These are phyloP conservation scores for Penicillium sp. DNA, from an alignment of 2,329 filamentous ascomycete species.

Conservation along the genomic window DNA sequence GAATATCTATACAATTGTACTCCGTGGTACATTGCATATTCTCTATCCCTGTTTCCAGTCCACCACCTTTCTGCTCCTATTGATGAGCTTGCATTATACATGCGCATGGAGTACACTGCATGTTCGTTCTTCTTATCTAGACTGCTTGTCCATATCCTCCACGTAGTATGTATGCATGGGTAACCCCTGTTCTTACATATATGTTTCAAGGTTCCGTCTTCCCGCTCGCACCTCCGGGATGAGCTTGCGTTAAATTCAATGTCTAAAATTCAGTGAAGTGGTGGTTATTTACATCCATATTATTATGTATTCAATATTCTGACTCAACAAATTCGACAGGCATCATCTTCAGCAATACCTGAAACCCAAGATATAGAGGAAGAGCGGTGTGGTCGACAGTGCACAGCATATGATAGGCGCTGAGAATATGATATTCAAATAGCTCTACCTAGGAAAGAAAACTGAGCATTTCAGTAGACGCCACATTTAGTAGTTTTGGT, in stretches of 20 bases:
- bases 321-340: neutral
- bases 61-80: neutral
- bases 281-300: neutral
- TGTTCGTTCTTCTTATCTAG: neutral
- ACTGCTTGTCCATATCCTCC: neutral
- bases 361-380: neutral
- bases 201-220: neutral
- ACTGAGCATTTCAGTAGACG: neutral
- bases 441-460: neutral
- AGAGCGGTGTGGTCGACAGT: no score
- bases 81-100: neutral
- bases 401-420: no score
- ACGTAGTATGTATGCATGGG: neutral
- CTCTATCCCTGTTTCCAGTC: neutral
- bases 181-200: neutral
- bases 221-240: slow-evolving; percentile 9
- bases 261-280: neutral
- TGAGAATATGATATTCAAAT: neutral
- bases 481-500: neutral
- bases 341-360: neutral
- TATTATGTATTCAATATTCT: neutral
- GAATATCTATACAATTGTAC: neutral
- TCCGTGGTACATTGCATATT: neutral
- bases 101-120: neutral
- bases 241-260: slow-evolving; percentile 3